phyloP scores from a whole-genome alignment of 768 basidiomycete genomes.

The Favolaschia claudopus region DNA sequence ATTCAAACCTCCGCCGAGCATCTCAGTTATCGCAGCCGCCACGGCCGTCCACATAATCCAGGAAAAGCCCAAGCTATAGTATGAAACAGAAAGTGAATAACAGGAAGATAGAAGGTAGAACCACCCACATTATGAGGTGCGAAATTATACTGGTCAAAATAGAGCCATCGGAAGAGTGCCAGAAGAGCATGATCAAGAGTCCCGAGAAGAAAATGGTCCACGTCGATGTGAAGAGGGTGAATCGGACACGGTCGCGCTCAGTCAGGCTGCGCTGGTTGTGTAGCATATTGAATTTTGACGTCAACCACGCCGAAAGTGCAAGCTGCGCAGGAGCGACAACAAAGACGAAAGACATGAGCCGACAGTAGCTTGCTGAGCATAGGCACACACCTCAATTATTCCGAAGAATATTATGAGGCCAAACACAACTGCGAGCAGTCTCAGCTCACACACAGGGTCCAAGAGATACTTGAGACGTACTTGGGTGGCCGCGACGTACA shows the following conservation, averaged over 20 bases:
- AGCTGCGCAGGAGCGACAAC: constrained; percentile 49
- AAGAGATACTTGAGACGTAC: constrained; percentile 41
- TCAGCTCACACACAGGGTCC: constrained; percentile 7
- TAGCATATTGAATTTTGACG: constrained; percentile 62
- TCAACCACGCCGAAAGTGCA: constrained; percentile 77
- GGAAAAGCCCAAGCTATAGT: constrained; percentile 63
- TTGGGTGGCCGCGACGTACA: constrained; percentile 63
- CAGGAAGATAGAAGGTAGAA: constrained; percentile 8
- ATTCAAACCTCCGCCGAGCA: constrained; percentile 75
- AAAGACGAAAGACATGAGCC: neutral
- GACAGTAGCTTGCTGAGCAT: too few relatives aligned
- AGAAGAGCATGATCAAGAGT: constrained; percentile 63
- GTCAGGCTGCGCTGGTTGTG: constrained; percentile 58
- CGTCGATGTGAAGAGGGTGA: constrained; percentile 70
- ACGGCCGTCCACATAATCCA: constrained; percentile 85
- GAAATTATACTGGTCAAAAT: constrained; percentile 67
- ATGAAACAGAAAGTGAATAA: neutral
- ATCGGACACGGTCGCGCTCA: constrained; percentile 70
- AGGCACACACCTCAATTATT: constrained; percentile 64
- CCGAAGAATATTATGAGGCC: constrained; percentile 63
- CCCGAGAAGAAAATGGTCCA: constrained; percentile 72
- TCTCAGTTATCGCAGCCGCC: constrained; percentile 72
- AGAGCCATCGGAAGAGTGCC: constrained; percentile 54
- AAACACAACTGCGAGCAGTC: constrained; percentile 53
- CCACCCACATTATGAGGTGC: constrained; percentile 69